Evolutionary conservation across 305 asterid genomes (phyloP).

Genomic region (Caryopteris hybrid): DNA sequence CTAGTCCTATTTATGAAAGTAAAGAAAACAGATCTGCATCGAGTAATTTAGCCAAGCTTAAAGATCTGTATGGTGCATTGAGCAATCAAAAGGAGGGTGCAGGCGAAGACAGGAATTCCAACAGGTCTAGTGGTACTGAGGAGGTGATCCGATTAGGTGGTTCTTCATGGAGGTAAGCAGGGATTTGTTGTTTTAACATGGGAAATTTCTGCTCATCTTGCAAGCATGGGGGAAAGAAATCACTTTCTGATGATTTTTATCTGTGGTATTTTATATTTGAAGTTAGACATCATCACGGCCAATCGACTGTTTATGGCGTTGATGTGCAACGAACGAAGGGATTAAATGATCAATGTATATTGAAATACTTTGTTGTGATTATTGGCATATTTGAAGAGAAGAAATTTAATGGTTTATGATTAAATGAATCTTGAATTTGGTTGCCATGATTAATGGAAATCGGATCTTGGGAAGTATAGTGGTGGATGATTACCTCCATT

Average conservation of each 20-base stretch:
- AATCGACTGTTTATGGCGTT: background rate
- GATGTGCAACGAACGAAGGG: background rate
- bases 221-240: background rate
- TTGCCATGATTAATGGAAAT: too few species aligned
- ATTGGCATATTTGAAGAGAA: background rate
- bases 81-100: slow-evolving; percentile 50
- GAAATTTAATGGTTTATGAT: too few species aligned
- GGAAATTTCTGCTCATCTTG: background rate
- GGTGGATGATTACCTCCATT: too few species aligned
- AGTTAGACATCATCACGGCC: background rate
- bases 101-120: slow-evolving; percentile 37
- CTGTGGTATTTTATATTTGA: background rate
- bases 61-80: slow-evolving; percentile 74
- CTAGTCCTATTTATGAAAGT: slow-evolving; percentile 40
- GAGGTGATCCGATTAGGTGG: slow-evolving; percentile 90
- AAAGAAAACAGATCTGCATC: slow-evolving; percentile 55
- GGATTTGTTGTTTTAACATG: background rate
- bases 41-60: slow-evolving; percentile 83
- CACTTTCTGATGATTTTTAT: background rate
- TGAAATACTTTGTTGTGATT: slow-evolving; percentile 4
- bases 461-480: too few species aligned
- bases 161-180: slow-evolving; percentile 69
- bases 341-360: slow-evolving; percentile 20
- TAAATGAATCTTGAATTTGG: too few species aligned
- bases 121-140: slow-evolving; percentile 57